Conservation (phyloP, 306 rosid genomes). For the Crotalaria pallida region DNA sequence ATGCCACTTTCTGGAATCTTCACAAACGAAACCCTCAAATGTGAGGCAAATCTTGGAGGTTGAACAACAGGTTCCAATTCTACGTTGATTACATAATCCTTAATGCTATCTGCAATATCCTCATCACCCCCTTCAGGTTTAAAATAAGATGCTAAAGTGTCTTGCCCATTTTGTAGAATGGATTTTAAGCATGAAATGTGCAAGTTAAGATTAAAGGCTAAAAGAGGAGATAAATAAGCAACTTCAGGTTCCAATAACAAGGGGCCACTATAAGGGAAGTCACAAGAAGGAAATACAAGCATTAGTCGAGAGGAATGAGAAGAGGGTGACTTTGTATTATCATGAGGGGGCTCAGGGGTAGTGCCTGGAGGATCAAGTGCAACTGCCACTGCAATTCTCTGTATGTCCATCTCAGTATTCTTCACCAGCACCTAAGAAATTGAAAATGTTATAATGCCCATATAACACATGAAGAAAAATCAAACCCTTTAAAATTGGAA, state of each 20-base stretch:
- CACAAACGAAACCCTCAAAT: slow-evolving; percentile 75
- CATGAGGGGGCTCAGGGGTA: background rate
- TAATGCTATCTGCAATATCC: slow-evolving; percentile 13
- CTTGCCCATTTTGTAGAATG: slow-evolving; percentile 54
- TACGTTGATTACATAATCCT: slow-evolving; percentile 36
- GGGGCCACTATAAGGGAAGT: slow-evolving; percentile 36
- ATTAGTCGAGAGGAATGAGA: slow-evolving; percentile 33
- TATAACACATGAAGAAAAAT: background rate
- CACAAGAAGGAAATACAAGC: slow-evolving; percentile 64
- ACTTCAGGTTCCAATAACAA: slow-evolving; percentile 28
- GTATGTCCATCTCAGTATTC: slow-evolving; percentile 52
- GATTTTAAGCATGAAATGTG: slow-evolving; percentile 72
- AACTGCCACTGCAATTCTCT: slow-evolving; percentile 62
- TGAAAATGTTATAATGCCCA: background rate
- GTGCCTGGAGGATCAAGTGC: slow-evolving; percentile 69
- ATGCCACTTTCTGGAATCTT: slow-evolving; percentile 74
- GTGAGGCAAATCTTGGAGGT: slow-evolving; percentile 69
- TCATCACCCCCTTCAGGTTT: slow-evolving; percentile 41
- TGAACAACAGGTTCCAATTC: slow-evolving; percentile 45
- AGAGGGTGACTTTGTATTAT: slow-evolving; percentile 22
- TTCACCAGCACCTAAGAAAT: slow-evolving; percentile 59
- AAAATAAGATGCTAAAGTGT: slow-evolving; percentile 53
- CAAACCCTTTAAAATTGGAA: background rate
- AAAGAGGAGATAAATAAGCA: slow-evolving; percentile 69
- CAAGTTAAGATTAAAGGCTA: slow-evolving; percentile 80